Evolutionary conservation across 2,329 filamentous ascomycete species (phyloP).

Genomic region (Beauveria medogensis): DNA sequence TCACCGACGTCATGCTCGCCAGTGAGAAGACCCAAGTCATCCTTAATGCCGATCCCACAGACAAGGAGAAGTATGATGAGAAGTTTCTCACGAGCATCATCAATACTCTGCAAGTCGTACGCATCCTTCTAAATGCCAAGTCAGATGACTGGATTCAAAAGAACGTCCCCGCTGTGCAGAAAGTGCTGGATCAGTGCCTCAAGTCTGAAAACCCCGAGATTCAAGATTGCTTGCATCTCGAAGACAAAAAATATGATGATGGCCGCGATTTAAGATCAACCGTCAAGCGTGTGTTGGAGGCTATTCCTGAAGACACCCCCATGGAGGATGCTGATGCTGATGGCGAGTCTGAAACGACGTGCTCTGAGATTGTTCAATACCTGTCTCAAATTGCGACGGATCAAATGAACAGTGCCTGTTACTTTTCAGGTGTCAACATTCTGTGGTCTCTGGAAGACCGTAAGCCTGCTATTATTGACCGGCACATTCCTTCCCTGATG

Average conservation of each 20-base stretch:
- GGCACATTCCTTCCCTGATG: slow-evolving; percentile 82
- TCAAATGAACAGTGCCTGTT: slow-evolving; percentile 70
- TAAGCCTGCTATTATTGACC: slow-evolving; percentile 79
- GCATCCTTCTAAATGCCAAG: slow-evolving; percentile 81
- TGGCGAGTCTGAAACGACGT: slow-evolving; percentile 70
- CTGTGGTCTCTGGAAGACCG: slow-evolving; percentile 85
- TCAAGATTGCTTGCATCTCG: slow-evolving; percentile 80
- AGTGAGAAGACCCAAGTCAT: slow-evolving; percentile 65
- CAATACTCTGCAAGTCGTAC: slow-evolving; percentile 87
- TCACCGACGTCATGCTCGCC: slow-evolving; percentile 76
- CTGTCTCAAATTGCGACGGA: slow-evolving; percentile 83
- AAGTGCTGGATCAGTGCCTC: slow-evolving; percentile 80
- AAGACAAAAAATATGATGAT: slow-evolving; percentile 62
- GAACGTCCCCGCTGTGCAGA: slow-evolving; percentile 71
- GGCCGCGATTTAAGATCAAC: slow-evolving; percentile 65
- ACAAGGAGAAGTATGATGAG: slow-evolving; percentile 69
- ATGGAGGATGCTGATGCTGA: slow-evolving; percentile 77
- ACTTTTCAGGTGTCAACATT: slow-evolving; percentile 84
- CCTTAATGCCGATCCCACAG: slow-evolving; percentile 49
- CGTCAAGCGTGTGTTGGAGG: slow-evolving; percentile 75
- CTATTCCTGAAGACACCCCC: slow-evolving; percentile 67
- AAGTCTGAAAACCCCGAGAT: slow-evolving; percentile 86
- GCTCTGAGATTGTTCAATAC: slow-evolving; percentile 79
- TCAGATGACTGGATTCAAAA: slow-evolving; percentile 83
- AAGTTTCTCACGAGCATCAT: slow-evolving; percentile 82